Percentiles rank a stretch among this genome's conserved stretches.
Evolutionary conservation across 2,329 filamentous ascomycete genomes (phyloP).

Genomic region (Alternaria brassicae): DNA sequence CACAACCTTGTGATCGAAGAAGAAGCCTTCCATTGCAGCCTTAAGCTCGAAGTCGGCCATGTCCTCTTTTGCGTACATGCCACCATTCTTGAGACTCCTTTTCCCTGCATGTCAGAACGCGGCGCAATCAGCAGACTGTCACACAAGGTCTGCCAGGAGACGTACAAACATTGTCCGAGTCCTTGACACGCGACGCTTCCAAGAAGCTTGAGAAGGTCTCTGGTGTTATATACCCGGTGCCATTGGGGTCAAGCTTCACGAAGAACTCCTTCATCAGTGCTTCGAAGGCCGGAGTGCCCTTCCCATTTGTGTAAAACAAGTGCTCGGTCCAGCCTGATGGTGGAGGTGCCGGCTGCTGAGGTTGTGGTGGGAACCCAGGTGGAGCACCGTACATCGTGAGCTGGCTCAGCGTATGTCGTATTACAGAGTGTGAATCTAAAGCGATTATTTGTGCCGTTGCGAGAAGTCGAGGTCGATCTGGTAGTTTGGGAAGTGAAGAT

Average conservation of each 20-base stretch:
- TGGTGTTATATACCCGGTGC: slow-evolving; percentile 2
- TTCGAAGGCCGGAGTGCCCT: not conserved
- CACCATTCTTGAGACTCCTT: not conserved
- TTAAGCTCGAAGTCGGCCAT: slow-evolving; percentile 7
- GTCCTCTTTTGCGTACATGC: slow-evolving; percentile 4
- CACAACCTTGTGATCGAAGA: slow-evolving; percentile 5
- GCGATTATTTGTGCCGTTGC: not conserved
- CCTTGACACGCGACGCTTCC: not conserved
- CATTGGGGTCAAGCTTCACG: not conserved
- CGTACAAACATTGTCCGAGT: slow-evolving; percentile 1
- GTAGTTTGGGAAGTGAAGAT: not conserved
- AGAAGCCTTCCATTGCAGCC: slow-evolving; percentile 3
- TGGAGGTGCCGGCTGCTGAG: not conserved
- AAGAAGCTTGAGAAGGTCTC: slow-evolving; percentile 1
- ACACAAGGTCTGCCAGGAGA: not conserved
- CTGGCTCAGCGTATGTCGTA: not conserved
- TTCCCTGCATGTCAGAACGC: not conserved
- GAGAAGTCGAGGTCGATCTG: not conserved
- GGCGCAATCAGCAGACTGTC: not conserved
- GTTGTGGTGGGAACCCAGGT: not conserved
- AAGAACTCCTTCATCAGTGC: slow-evolving; percentile 5
- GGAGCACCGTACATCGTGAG: not conserved
- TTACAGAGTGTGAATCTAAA: not conserved
- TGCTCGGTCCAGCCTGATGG: slow-evolving; percentile 7
- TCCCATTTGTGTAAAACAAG: slow-evolving; percentile 5